These are phyloP conservation scores for Ustilago bromivora DNA, from an alignment of 1,284 basidiomycete genomes.

Conservation along the genomic window DNA sequence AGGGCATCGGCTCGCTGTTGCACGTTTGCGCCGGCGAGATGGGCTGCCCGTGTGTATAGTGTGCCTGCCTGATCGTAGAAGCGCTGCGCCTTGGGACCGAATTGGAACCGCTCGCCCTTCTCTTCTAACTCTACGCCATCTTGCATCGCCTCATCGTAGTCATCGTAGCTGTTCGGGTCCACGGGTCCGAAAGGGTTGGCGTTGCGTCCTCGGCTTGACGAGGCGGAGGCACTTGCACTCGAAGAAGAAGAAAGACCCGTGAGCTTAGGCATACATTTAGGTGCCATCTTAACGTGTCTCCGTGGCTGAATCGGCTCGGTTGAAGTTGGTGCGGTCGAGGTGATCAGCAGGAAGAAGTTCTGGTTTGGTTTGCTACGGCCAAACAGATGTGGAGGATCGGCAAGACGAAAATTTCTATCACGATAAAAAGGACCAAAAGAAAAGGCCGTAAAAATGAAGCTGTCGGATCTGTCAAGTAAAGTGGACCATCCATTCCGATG, in stretches of 20 bases:
- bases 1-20: constrained; percentile 33
- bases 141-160: constrained; percentile 56
- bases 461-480: constrained; percentile 2
- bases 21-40: constrained; percentile 18
- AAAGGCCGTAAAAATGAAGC: not conserved
- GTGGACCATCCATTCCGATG: not conserved
- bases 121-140: constrained; percentile 58
- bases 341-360: not conserved
- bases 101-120: constrained; percentile 55
- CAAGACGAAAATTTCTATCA: not conserved
- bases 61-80: constrained; percentile 46
- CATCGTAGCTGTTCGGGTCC: constrained; percentile 37
- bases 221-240: not conserved
- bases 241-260: constrained; percentile 25
- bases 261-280: constrained; percentile 41
- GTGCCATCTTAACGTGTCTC: constrained; percentile 17
- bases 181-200: constrained; percentile 29
- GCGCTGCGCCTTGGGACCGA: constrained; percentile 53
- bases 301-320: not conserved
- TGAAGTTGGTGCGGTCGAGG: not conserved
- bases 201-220: constrained; percentile 16
- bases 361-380: not conserved
- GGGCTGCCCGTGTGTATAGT: constrained; percentile 36
- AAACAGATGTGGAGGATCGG: constrained; percentile 5
- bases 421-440: not conserved